Evolutionary conservation across 2,329 filamentous ascomycete genomes (phyloP).

Genomic region (Spiromastix sp.): DNA sequence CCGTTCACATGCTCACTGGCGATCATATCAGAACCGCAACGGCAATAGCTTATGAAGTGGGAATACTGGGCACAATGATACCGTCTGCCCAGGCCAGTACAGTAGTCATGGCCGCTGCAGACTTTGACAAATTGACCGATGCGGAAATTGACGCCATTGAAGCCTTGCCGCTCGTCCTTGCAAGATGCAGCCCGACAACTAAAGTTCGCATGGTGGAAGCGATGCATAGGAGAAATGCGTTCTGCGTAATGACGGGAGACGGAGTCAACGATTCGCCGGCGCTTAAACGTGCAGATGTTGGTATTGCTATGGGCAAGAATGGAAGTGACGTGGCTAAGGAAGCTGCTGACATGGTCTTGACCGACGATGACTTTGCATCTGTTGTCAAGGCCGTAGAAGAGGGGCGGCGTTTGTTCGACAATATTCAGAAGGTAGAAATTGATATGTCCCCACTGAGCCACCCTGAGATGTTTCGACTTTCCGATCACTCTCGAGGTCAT

Average conservation of each 20-base stretch:
- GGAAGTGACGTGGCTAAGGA: conserved; percentile 72
- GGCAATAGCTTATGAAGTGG: conserved; percentile 67
- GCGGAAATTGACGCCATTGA: conserved; percentile 52
- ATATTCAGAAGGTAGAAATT: conserved; percentile 50
- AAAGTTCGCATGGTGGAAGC: conserved; percentile 71
- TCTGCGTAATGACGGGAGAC: conserved; percentile 72
- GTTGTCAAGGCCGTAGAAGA: conserved; percentile 73
- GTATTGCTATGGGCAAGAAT: conserved; percentile 66
- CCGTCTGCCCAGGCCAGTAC: conserved; percentile 49
- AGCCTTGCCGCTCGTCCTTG: conserved; percentile 40
- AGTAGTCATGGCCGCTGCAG: conserved; percentile 58
- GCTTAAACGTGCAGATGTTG: conserved; percentile 64
- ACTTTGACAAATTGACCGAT: conserved; percentile 64
- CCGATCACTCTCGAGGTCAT: too few relatives aligned
- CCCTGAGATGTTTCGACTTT: too few relatives aligned
- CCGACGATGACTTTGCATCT: conserved; percentile 69
- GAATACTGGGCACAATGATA: conserved; percentile 44
- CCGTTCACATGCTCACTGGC: conserved; percentile 68
- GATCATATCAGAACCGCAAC: conserved; percentile 65
- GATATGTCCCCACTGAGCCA: conserved; percentile 42
- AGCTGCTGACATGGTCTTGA: conserved; percentile 40
- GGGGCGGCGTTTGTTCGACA: conserved; percentile 69
- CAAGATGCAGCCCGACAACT: conserved; percentile 40
- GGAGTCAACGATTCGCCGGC: conserved; percentile 71
- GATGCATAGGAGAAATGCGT: conserved; percentile 42